Base-by-base conservation (phyloP, 2,329 filamentous ascomycete genomes). In the Grosmannia serpens region DNA sequence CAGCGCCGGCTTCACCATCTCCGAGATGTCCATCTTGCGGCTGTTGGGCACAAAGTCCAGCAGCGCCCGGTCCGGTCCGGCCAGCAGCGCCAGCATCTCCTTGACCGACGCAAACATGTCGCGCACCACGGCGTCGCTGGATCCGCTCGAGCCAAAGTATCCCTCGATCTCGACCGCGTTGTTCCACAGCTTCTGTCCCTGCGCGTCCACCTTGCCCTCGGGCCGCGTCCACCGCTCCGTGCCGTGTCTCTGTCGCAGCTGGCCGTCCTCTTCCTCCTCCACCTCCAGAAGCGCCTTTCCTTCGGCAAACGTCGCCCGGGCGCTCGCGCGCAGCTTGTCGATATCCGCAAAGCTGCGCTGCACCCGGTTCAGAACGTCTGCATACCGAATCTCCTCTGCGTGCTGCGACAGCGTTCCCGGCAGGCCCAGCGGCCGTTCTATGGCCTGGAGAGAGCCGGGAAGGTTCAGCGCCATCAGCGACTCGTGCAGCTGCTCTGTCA, bases 351-450 rank as follows among this genome's bases (percentile, higher is more conserved):
- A 89, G 6, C 89, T 90, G 57, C 85, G 82, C 56, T 88, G 83
- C 0, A 97, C 74, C 31, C 88, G 79, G 58, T 87, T 84, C 35
- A 96, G 76, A 0, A 90, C 92, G 67, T 96, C 91, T 58, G 91
- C 88, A 69, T 97, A 92, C 24, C 91, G 82, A 54, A 99, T 87
- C 68, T 97, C 94, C 68, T 97, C 92, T 0, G 92, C 92, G 65
- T 96, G 94, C 26, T 94, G 89, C 3, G 91, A 82, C 2, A 99
- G 74, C 20, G 84, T 88, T 0, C 90, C 89, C 0, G 94, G 94
- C 4, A 99, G 73, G 0, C 94, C 94, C 0, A 99, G 78, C 0
- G 94, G 94, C 69, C 96, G 97, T 69, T 99, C 94, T 1, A 97
- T 78, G 0, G 94, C 94, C 69, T 99, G 94, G 4, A 99, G 74